Percentiles rank a stretch among this genome's conserved stretches.
Evolutionary conservation across 2,329 filamentous ascomycete genomes (phyloP).

Genomic region (Grosmannia penicillata): DNA sequence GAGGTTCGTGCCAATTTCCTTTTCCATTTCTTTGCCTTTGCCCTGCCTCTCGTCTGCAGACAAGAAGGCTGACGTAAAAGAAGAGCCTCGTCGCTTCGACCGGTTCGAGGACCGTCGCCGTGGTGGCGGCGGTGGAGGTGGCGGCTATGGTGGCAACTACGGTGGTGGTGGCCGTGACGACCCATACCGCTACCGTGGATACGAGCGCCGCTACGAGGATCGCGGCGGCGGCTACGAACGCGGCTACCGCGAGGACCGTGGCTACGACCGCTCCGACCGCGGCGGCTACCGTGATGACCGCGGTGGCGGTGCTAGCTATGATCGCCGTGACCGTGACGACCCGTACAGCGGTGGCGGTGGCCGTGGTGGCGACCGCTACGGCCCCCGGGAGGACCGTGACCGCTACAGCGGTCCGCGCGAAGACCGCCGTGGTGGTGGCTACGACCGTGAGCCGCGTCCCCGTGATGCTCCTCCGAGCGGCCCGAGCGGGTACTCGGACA

Average conservation of each 20-base stretch:
- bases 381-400: conserved; percentile 32
- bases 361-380: conserved; percentile 30
- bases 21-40: too few relatives aligned
- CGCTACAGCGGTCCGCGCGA: conserved; percentile 19
- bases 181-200: conserved; percentile 19
- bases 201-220: conserved; percentile 23
- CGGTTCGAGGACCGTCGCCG: conserved; percentile 53
- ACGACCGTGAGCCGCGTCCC: conserved; percentile 15
- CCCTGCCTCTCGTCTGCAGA: conserved; percentile 2
- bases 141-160: conserved; percentile 36
- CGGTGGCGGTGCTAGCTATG: conserved; percentile 34
- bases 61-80: too few relatives aligned
- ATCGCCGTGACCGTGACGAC: conserved; percentile 36
- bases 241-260: conserved; percentile 38
- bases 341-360: conserved; percentile 23
- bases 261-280: too few relatives aligned
- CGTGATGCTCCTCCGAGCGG: conserved; percentile 16
- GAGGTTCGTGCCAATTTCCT: conserved; percentile 51
- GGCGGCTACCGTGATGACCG: conserved; percentile 34
- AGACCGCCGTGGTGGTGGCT: conserved; percentile 18
- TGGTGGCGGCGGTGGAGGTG: conserved; percentile 33
- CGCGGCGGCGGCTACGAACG: conserved; percentile 29
- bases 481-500: conserved; percentile 24
- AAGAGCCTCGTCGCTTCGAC: conserved; percentile 30
- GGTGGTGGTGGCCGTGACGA: conserved; percentile 33